Conservation (phyloP, 176 grass and related monocot species). For the Ensete ventricosum region DNA sequence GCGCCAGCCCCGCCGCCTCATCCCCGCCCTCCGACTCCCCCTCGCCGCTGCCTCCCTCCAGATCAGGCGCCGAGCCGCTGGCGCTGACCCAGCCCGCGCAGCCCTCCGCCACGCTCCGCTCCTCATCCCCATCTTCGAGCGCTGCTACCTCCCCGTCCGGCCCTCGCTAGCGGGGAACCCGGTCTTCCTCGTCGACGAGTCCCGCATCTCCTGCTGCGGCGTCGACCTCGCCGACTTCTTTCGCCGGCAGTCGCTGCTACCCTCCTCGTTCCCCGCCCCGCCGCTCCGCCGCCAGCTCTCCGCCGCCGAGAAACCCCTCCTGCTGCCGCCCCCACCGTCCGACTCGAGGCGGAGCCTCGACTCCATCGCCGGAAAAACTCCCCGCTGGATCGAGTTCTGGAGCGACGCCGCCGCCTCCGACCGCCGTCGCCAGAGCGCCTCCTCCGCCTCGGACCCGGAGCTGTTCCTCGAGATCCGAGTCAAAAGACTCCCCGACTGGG, state of each 20-base stretch:
- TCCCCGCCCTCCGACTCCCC: slow-evolving; percentile 50
- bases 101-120: slow-evolving; percentile 57
- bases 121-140: slow-evolving; percentile 72
- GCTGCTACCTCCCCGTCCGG: slow-evolving; percentile 67
- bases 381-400: slow-evolving; percentile 99
- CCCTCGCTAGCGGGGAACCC: slow-evolving; percentile 81
- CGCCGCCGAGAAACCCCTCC: neutral
- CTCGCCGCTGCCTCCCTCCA: slow-evolving; percentile 46
- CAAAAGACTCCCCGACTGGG: slow-evolving; percentile 47
- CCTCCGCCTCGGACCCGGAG: slow-evolving; percentile 8
- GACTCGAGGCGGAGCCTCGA: slow-evolving; percentile 73
- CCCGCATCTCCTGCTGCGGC: slow-evolving; percentile 77
- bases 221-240: slow-evolving; percentile 83
- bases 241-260: slow-evolving; percentile 47
- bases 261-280: slow-evolving; percentile 1
- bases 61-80: slow-evolving; percentile 24
- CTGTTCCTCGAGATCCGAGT: slow-evolving; percentile 9
- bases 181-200: slow-evolving; percentile 81
- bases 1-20: slow-evolving; percentile 7
- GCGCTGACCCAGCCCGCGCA: slow-evolving; percentile 54
- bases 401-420: slow-evolving; percentile 40
- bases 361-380: slow-evolving; percentile 44
- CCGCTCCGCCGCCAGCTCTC: slow-evolving; percentile 5
- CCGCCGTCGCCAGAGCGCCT: slow-evolving; percentile 4
- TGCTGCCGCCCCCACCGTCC: slow-evolving; percentile 10